Evolutionary conservation across 2,329 filamentous ascomycete species (phyloP).

Genomic region (Pseudogymnoascus sp.): DNA sequence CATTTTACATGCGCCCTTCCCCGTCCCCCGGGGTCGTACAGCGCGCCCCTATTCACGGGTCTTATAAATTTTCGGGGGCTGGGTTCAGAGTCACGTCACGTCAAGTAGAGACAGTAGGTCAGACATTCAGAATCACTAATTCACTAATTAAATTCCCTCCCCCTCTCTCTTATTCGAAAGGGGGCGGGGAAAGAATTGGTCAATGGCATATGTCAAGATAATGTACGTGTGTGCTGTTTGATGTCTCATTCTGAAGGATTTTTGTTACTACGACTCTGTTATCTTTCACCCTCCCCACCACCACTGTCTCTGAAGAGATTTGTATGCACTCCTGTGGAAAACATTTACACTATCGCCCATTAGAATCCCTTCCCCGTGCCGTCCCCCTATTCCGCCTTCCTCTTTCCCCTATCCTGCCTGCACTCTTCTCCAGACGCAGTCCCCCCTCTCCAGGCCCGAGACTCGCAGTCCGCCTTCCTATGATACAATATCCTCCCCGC

Average conservation of each 20-base stretch:
- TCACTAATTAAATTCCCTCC: background rate
- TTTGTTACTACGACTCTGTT: background rate
- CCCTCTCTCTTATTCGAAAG: background rate
- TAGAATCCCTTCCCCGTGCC: background rate
- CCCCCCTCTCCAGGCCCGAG: no score
- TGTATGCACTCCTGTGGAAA: background rate
- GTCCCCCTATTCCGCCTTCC: background rate
- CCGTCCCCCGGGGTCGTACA: no score
- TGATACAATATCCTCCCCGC: background rate
- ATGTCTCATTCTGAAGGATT: background rate
- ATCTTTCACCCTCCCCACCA: background rate
- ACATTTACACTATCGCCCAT: conserved; percentile 3
- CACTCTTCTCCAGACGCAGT: background rate
- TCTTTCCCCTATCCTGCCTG: background rate
- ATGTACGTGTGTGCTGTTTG: background rate
- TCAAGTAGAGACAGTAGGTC: no score
- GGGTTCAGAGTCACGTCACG: no score
- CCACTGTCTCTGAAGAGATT: background rate
- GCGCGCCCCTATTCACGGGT: background rate
- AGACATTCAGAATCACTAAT: no score
- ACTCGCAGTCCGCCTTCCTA: background rate
- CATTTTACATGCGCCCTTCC: background rate
- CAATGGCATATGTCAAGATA: background rate
- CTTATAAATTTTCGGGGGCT: no score
- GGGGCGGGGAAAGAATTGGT: background rate